Evolutionary conservation across 805 yeast species (phyloP), one percentile per base, ranked within the genome.

Genomic region (Candida broadrunensis): DNA sequence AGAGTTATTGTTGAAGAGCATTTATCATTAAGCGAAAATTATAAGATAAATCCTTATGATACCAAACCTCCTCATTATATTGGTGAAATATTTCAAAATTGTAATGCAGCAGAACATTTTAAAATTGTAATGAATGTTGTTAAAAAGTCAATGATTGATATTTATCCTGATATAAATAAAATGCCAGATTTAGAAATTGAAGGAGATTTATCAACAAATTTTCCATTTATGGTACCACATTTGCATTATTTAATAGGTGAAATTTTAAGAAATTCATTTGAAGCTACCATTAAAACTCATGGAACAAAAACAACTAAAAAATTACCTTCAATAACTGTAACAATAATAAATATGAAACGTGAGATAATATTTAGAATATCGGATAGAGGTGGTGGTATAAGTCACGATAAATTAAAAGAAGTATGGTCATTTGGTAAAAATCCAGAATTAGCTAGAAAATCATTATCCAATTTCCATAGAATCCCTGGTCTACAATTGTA

Each of bases 1-100:
- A 72, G 98, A 51, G 84, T 91, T 35, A 84, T 91, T 47, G 88
- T 88, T 33, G 96, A 91, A 64, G 96, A 91, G 58, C 98, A 93
- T 64, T 65, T 88, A 29, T 80, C 93, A 8, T 73, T 93, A 38
- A 79, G 95, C 0, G 76, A 80, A 26, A 78, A 85, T 44, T 84
- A 79, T 58, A 63, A 67, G 38, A 51, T 59, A 4, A 75, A 75
- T 20, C 77, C 77, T 6, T 62, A 75, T 43, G 67, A 65, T 24
- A 54, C 52, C 33, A 71, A 75, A 56, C 77, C 85, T 13, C 70
- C 81, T 21, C 72, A 76, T 62, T 72, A 78, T 60, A 61, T 77
- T 62, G 78, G 98, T 24, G 96, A 87, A 54, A 88, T 93, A 13
- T 88, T 88, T 55, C 80, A 86, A 48, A 75, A 80, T 47, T 85